Evolutionary conservation across 495 filamentous ascomycete genomes (phyloP).

Genomic region (Penicillium lividum): DNA sequence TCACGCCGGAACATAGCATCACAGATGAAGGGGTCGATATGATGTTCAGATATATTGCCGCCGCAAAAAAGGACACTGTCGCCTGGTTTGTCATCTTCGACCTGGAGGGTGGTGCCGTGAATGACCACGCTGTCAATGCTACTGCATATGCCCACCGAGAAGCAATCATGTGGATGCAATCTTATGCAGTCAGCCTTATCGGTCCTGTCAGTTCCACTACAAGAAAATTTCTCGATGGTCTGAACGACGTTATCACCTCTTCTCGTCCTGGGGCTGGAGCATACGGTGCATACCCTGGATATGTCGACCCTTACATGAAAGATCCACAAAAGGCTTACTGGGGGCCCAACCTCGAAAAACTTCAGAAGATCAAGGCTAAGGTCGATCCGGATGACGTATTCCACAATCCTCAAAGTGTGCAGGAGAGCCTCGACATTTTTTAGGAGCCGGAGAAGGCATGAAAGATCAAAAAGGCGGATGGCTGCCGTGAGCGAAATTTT

Average conservation of each 20-base stretch:
- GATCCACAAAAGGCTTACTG: conserved; percentile 55
- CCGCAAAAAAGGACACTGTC: conserved; percentile 41
- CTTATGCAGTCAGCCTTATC: conserved; percentile 41
- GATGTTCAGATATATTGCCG: conserved; percentile 47
- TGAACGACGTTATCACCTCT: conserved; percentile 40
- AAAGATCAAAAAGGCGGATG: neutral
- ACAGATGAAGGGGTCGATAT: conserved; percentile 36
- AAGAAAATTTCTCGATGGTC: conserved; percentile 39
- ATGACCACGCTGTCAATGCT: conserved; percentile 37
- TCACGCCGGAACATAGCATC: conserved; percentile 46
- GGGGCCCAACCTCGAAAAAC: conserved; percentile 48
- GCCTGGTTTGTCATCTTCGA: conserved; percentile 49
- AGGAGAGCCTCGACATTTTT: neutral
- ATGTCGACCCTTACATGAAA: conserved; percentile 63
- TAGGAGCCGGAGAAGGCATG: neutral
- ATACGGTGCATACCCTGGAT: conserved; percentile 63
- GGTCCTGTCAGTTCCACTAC: conserved; percentile 40
- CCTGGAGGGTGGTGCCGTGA: conserved; percentile 44
- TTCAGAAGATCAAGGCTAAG: conserved; percentile 54
- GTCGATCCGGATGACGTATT: conserved; percentile 62
- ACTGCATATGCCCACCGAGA: conserved; percentile 51
- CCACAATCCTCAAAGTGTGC: conserved; percentile 61
- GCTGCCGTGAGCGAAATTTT: neutral
- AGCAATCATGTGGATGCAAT: conserved; percentile 46
- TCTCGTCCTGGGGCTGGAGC: conserved; percentile 29